A percentile compares a stretch with the other conserved stretches of the same genome.
These are phyloP conservation scores for Chlorella sp. DNA, from an alignment of 139 green algal species.

Conservation along the genomic window DNA sequence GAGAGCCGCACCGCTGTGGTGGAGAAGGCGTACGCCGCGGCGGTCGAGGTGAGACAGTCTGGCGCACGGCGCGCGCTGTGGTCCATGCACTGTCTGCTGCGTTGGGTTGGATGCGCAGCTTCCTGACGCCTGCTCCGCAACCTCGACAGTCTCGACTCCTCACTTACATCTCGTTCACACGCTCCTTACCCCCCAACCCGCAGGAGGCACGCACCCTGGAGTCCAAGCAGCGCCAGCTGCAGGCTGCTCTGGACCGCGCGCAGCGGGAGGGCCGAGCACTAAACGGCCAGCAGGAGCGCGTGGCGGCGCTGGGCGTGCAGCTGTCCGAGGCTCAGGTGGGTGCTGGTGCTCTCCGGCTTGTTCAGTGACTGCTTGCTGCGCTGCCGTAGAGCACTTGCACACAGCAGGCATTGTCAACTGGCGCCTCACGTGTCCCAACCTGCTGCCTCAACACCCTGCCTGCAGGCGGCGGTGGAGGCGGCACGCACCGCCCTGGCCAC, in stretches of 20 bases:
- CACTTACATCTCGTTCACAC: no score
- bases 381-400: no score
- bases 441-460: background rate
- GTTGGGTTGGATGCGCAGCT: background rate
- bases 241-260: background rate
- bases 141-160: no score
- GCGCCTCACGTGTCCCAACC: background rate
- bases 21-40: no score
- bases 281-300: slow-evolving; percentile 7
- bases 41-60: no score
- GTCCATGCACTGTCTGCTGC: background rate
- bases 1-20: no score
- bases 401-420: background rate
- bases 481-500: background rate
- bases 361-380: background rate
- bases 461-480: background rate
- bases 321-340: no score
- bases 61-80: no score
- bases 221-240: background rate
- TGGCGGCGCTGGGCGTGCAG: background rate
- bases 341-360: no score
- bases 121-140: background rate
- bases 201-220: slow-evolving; percentile 3
- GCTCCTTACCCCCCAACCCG: background rate
- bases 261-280: slow-evolving; percentile 11